phyloP scores from a whole-genome alignment of 441 rosid genomes.

The Hura crepitans region DNA sequence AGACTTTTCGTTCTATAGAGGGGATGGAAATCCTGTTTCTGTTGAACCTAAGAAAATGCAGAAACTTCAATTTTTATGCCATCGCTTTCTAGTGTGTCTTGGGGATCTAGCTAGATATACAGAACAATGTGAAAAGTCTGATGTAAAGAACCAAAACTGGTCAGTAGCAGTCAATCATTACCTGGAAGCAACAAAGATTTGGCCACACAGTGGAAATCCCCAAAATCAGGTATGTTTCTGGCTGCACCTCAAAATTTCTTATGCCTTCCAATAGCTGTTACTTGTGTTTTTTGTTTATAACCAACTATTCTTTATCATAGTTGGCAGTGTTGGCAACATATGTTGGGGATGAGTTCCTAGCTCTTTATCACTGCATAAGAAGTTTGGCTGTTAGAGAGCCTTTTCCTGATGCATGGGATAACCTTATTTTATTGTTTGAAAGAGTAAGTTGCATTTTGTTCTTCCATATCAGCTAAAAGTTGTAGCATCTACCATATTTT shows the following conservation, averaged over 20 bases:
- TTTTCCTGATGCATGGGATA: conserved; percentile 82
- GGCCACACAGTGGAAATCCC: conserved; percentile 89
- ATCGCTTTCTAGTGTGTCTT: conserved; percentile 79
- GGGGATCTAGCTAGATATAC: conserved; percentile 90
- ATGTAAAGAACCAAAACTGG: conserved; percentile 52
- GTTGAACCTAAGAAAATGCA: conserved; percentile 37
- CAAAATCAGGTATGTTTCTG: conserved; percentile 71
- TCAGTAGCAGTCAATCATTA: conserved; percentile 67
- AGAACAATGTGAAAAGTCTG: conserved; percentile 53
- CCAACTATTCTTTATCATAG: conserved; percentile 33
- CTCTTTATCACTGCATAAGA: conserved; percentile 78
- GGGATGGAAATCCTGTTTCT: conserved; percentile 23
- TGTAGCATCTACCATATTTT: conserved; percentile 7
- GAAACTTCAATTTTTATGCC: conserved; percentile 61
- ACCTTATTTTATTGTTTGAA: conserved; percentile 71
- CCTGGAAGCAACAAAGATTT: conserved; percentile 63
- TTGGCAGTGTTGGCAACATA: conserved; percentile 86
- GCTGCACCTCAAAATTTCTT: background rate
- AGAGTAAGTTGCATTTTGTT: conserved; percentile 43
- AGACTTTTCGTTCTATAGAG: conserved; percentile 33
- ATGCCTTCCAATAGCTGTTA: conserved; percentile 10
- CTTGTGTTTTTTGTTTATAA: conserved; percentile 1
- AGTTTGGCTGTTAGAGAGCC: conserved; percentile 93
- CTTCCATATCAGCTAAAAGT: background rate
- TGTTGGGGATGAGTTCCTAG: conserved; percentile 83